Evolutionary conservation across 2,329 filamentous ascomycete species (phyloP).

Genomic region (Neoascochyta sp.): DNA sequence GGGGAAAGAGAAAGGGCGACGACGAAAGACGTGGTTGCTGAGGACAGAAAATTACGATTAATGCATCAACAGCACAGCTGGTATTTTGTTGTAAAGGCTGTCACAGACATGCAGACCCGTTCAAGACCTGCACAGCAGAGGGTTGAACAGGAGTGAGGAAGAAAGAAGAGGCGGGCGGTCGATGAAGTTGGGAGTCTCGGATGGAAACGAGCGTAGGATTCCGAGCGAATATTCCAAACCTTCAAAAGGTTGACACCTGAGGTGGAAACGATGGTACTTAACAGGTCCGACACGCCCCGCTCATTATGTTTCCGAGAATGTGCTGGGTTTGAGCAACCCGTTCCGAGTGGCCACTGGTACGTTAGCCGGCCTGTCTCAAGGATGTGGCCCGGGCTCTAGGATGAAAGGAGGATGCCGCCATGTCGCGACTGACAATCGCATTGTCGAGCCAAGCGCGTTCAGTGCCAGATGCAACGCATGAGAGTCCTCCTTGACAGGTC

Average conservation of each 20-base stretch:
- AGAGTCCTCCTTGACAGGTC: slow-evolving; percentile 22
- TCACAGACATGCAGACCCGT: slow-evolving; percentile 34
- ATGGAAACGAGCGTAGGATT: slow-evolving; percentile 27
- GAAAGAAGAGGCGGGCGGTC: slow-evolving; percentile 10
- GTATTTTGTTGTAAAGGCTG: slow-evolving; percentile 19
- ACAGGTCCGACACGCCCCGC: slow-evolving; percentile 20
- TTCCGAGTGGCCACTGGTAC: slow-evolving; percentile 28
- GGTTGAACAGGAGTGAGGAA: slow-evolving; percentile 22
- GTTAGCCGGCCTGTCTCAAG: slow-evolving; percentile 21
- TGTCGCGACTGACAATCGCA: slow-evolving; percentile 18
- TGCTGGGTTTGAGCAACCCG: slow-evolving; percentile 20
- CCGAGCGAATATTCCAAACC: slow-evolving; percentile 32
- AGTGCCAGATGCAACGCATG: slow-evolving; percentile 10
- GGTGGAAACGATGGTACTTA: slow-evolving; percentile 26
- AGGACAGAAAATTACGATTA: slow-evolving; percentile 24
- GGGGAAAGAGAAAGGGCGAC: slow-evolving; percentile 1
- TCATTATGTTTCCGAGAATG: slow-evolving; percentile 29
- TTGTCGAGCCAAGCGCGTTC: slow-evolving; percentile 22
- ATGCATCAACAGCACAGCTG: slow-evolving; percentile 38
- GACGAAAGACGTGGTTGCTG: not conserved
- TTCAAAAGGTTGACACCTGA: slow-evolving; percentile 25
- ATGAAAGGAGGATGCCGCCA: slow-evolving; percentile 17
- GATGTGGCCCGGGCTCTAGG: slow-evolving; percentile 9
- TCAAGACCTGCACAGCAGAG: slow-evolving; percentile 38
- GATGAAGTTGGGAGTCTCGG: slow-evolving; percentile 17